Conservation (phyloP, 257 asterid species). For the Parsonsia alboflavescens region DNA sequence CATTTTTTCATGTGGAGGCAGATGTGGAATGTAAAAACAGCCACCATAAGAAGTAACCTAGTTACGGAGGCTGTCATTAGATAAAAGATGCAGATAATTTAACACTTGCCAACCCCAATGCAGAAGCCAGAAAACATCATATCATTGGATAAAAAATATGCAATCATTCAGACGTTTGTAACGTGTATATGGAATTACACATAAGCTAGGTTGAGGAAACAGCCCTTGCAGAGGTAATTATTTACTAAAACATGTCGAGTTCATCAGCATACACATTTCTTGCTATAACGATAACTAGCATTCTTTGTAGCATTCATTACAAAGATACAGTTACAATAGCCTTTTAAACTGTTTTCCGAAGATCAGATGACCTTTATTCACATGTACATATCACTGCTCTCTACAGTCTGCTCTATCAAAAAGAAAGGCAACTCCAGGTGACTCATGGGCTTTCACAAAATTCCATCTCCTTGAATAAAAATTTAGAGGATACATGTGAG, state of each 20-base stretch:
- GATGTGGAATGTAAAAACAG: background rate
- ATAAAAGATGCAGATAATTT: background rate
- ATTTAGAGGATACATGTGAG: background rate
- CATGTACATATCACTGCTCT: background rate
- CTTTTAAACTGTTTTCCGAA: background rate
- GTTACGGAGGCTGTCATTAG: background rate
- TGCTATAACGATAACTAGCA: background rate
- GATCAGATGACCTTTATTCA: constrained; percentile 13
- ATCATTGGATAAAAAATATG: background rate
- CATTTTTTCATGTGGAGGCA: background rate
- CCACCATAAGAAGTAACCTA: background rate
- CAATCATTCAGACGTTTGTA: background rate
- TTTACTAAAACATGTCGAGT: background rate
- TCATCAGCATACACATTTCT: background rate
- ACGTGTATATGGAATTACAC: background rate
- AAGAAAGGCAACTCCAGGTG: background rate
- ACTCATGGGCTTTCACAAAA: constrained; percentile 17
- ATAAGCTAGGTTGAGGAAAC: background rate
- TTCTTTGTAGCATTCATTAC: background rate
- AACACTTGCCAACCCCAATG: background rate
- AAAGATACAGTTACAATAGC: background rate
- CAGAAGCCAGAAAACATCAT: background rate
- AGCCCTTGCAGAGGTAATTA: background rate
- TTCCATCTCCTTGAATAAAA: constrained; percentile 15
- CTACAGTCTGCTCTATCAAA: background rate